These are phyloP conservation scores for Nephelium lappaceum DNA, from an alignment of 345 rosid species.

Conservation along the genomic window DNA sequence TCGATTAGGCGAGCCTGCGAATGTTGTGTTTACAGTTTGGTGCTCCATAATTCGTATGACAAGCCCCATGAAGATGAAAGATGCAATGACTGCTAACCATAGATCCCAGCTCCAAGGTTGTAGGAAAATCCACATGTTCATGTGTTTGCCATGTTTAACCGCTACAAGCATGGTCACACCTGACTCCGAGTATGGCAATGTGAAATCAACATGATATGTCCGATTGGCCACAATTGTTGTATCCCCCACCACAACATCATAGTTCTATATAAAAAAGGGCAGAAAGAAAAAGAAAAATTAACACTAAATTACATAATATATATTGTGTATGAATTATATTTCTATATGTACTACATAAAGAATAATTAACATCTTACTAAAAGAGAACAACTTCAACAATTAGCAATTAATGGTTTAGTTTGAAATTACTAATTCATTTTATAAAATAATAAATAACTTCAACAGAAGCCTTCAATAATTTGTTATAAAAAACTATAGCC, in stretches of 20 bases:
- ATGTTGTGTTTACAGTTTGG: conserved; percentile 26
- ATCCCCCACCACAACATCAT: conserved; percentile 37
- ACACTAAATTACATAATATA: not conserved
- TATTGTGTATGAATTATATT: not conserved
- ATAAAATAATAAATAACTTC: no score
- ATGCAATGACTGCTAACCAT: conserved; percentile 35
- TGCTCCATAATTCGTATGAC: conserved; percentile 44
- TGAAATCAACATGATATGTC: conserved; percentile 34
- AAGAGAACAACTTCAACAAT: no score
- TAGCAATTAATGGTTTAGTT: no score
- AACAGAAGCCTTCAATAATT: no score
- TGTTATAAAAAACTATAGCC: no score
- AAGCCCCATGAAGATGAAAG: conserved; percentile 32
- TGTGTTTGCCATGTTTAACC: not conserved
- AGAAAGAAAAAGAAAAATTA: not conserved
- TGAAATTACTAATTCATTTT: no score
- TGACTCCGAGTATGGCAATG: conserved; percentile 49
- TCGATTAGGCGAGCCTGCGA: conserved; percentile 24
- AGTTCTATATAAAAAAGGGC: not conserved
- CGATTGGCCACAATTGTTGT: conserved; percentile 27
- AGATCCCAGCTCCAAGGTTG: conserved; percentile 45
- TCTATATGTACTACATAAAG: no score
- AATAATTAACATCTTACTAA: no score
- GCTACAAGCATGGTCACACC: conserved; percentile 43
- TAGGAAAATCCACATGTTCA: conserved; percentile 43